These are phyloP conservation scores for Hygrocybe punicea DNA, from an alignment of 768 basidiomycete genomes.

Conservation along the genomic window DNA sequence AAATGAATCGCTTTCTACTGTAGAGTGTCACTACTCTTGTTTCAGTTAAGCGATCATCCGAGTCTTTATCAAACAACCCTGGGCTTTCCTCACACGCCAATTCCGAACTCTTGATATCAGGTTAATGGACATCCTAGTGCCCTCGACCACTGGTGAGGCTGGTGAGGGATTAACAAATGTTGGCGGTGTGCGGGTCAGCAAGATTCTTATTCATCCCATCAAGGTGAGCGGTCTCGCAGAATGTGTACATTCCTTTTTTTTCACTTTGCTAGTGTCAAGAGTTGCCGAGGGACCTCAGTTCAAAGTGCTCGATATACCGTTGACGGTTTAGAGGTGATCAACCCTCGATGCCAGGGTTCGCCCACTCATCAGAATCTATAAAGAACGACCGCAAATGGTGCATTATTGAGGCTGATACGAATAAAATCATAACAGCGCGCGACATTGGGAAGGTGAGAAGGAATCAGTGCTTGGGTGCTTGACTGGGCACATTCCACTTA, in stretches of 20 bases:
- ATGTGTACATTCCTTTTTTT: neutral
- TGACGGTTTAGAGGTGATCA: slow-evolving; percentile 59
- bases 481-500: neutral
- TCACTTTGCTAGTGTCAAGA: slow-evolving; percentile 39
- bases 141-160: neutral
- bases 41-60: too few species aligned
- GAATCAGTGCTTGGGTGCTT: slow-evolving; percentile 20
- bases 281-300: slow-evolving; percentile 67
- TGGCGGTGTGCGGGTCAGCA: slow-evolving; percentile 45
- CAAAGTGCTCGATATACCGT: slow-evolving; percentile 52
- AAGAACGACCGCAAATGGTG: slow-evolving; percentile 74
- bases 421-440: slow-evolving; percentile 64
- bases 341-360: neutral
- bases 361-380: slow-evolving; percentile 3
- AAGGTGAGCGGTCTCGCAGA: slow-evolving; percentile 43
- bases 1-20: neutral
- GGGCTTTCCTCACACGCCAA: too few species aligned
- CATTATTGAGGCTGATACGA: slow-evolving; percentile 54
- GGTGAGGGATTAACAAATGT: neutral
- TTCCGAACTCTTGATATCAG: too few species aligned
- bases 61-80: too few species aligned
- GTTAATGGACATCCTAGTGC: too few species aligned
- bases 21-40: neutral
- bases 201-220: slow-evolving; percentile 65
- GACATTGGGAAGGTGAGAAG: slow-evolving; percentile 45